Conservation (phyloP, 176 grass and related monocot species). For the Typha latifolia region DNA sequence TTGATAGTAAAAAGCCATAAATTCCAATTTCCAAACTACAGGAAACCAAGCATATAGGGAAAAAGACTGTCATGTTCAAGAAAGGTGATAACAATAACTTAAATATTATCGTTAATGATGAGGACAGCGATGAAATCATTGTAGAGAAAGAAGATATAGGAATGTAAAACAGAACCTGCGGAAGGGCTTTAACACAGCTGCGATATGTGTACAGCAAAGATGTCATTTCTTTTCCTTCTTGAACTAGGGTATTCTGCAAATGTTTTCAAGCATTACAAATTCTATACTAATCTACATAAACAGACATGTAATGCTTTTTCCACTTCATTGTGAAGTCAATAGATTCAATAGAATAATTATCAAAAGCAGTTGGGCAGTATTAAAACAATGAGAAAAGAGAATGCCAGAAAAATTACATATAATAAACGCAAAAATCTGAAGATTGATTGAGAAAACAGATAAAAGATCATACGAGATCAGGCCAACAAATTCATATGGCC, state of each 20-base stretch:
- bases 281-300: neutral
- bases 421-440: neutral
- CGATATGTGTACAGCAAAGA: slow-evolving; percentile 97
- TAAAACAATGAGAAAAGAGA: neutral
- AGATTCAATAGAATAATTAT: neutral
- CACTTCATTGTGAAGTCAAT: slow-evolving; percentile 11
- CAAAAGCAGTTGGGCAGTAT: neutral
- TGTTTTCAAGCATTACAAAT: slow-evolving; percentile 5
- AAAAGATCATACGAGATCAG: neutral
- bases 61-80: too few relatives aligned
- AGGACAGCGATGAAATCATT: neutral
- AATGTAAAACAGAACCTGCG: slow-evolving; percentile 47
- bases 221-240: slow-evolving; percentile 98
- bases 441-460: neutral
- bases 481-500: neutral
- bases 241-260: slow-evolving; percentile 71
- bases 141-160: neutral
- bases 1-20: slow-evolving; percentile 12
- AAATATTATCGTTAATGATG: neutral
- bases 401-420: neutral
- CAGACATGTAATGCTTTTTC: neutral
- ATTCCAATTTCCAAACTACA: neutral
- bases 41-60: neutral
- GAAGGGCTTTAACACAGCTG: slow-evolving; percentile 97
- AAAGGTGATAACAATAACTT: neutral